Conservation (phyloP, 768 basidiomycete species). For the Coprinopsis strossmayeri region DNA sequence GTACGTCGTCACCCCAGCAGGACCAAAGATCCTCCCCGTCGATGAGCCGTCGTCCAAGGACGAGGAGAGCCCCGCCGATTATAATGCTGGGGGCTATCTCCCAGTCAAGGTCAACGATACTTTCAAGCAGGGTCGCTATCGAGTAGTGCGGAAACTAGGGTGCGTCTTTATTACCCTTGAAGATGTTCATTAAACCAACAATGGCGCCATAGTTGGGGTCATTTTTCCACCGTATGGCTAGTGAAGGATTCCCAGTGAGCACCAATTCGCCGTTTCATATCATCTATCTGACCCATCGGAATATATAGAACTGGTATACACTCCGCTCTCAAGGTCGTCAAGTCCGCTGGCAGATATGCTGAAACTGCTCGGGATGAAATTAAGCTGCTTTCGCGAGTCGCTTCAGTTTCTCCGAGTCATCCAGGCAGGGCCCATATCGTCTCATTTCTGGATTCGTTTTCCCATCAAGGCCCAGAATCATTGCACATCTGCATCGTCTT, state of each 20-base stretch:
- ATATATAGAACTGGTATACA: constrained; percentile 57
- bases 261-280: constrained; percentile 7
- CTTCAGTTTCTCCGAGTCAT: constrained; percentile 65
- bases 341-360: constrained; percentile 91
- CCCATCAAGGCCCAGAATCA: constrained; percentile 64
- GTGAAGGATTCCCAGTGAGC: constrained; percentile 73
- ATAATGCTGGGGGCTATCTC: constrained; percentile 77
- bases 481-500: constrained; percentile 89
- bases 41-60: constrained; percentile 62
- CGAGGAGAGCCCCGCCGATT: constrained; percentile 80
- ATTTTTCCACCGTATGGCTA: constrained; percentile 94
- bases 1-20: constrained; percentile 62
- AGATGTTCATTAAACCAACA: constrained; percentile 20
- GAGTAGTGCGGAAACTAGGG: constrained; percentile 87
- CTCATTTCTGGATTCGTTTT: constrained; percentile 86
- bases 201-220: constrained; percentile 67
- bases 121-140: constrained; percentile 82
- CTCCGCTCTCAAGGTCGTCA: constrained; percentile 91
- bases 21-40: constrained; percentile 67
- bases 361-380: constrained; percentile 98
- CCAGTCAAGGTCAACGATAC: constrained; percentile 75
- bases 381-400: constrained; percentile 76
- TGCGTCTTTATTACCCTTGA: constrained; percentile 23
- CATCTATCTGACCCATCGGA: constrained; percentile 5
- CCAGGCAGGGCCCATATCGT: constrained; percentile 78